These are phyloP conservation scores for Papilionanthe hybrid DNA, from an alignment of 116 monocot species.

Conservation along the genomic window DNA sequence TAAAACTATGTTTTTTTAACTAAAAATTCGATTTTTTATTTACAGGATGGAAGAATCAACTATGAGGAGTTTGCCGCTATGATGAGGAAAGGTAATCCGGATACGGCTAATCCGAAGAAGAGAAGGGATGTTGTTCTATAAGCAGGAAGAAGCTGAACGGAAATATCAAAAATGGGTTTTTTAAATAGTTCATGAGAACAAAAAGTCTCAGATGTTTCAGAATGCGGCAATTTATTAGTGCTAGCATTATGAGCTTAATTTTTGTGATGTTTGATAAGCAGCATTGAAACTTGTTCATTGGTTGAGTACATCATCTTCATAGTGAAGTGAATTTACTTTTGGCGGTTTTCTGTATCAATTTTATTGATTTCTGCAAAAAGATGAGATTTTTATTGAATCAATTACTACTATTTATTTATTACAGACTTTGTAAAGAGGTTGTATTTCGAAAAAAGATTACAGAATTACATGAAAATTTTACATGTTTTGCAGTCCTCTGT, in stretches of 20 bases:
- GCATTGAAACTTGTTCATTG: background rate
- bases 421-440: background rate
- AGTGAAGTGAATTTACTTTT: background rate
- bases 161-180: background rate
- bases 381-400: background rate
- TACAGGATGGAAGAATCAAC: conserved; percentile 83
- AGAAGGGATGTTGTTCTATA: conserved; percentile 50
- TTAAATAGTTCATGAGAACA: background rate
- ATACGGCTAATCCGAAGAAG: conserved; percentile 64
- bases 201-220: background rate
- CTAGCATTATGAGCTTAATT: background rate
- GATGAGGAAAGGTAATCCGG: conserved; percentile 88
- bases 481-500: background rate
- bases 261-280: background rate
- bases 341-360: background rate
- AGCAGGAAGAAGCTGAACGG: background rate
- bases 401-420: background rate
- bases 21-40: background rate
- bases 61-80: conserved; percentile 89
- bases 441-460: background rate
- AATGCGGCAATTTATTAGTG: background rate
- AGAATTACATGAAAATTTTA: background rate
- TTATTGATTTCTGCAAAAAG: background rate
- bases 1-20: background rate
- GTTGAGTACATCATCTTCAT: background rate